Base-by-base conservation (phyloP, 2,329 filamentous ascomycete genomes). In the Orbilia brochopaga region DNA sequence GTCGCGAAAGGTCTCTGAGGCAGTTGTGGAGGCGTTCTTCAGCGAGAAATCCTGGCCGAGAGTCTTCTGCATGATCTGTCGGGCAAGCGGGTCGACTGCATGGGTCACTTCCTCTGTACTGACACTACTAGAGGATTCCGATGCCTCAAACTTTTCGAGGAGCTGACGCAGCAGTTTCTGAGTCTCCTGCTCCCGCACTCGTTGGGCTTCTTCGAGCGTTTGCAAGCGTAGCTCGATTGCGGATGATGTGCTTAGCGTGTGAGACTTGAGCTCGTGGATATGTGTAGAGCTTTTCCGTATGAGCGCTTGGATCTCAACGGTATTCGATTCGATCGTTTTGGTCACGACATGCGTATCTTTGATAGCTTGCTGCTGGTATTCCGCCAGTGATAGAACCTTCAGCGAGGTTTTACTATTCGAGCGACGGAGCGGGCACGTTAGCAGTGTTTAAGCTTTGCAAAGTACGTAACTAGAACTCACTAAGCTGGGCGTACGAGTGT, bases 401-500 rank as follows among this genome's bases (percentile, higher is more conserved):
- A 70, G 35, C 24, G 66, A 70, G 15, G 66, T 70, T 70, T 70
- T 70, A 64, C 66, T 70, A 55, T 59, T 53, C 35, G 32, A 37
- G 17, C 46, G 52, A 17, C 21, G 23, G 15, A 42, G 30, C 17
- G 32, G 5, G 4, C 8, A 30, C 8, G 54, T 64, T 37, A 70
- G 59, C 19, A 51, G 23, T 21, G 8, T 19, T n/a, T 5, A 30
- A 35, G 17, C 30, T 15, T 10, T 44, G 32, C 24, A 64, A 50
- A 11, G 19, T 35, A 66, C 44, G 51, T 32, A 37, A 57, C 50
- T 59, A 52, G 53, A 70, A 70, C 66, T 64, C 65, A 64, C 66
- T 54, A 70, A 70, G 60, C 52, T 44, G 50, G 59, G 66, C 66
- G 59, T 70, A 70, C 66, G 66, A 70, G 59, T 70, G 66, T 70